Conservation (phyloP, 2,329 filamentous ascomycete species). For the Epicoccum sorghinum region DNA sequence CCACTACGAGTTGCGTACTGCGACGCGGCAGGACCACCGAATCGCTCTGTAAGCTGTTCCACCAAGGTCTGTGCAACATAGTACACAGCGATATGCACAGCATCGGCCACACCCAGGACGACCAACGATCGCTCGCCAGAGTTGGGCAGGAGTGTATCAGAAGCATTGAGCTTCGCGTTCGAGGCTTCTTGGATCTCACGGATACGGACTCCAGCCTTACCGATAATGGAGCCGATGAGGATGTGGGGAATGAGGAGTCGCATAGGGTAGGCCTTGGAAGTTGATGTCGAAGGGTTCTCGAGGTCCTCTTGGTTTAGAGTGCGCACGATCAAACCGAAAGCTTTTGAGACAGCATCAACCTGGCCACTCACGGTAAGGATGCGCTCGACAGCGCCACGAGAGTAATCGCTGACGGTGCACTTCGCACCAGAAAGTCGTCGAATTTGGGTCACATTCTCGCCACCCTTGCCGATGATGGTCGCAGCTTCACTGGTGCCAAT, state of each 20-base stretch:
- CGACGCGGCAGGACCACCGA: slow-evolving; percentile 94
- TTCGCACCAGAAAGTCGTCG: slow-evolving; percentile 93
- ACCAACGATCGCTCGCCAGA: slow-evolving; percentile 98
- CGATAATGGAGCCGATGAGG: slow-evolving; percentile 97
- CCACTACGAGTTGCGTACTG: slow-evolving; percentile 96
- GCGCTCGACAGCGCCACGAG: slow-evolving; percentile 94
- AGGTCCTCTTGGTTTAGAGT: slow-evolving; percentile 97
- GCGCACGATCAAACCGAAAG: slow-evolving; percentile 96
- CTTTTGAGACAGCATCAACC: slow-evolving; percentile 97
- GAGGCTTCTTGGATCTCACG: slow-evolving; percentile 98
- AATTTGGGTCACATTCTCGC: slow-evolving; percentile 98
- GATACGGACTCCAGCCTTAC: slow-evolving; percentile 93
- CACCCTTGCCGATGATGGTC: slow-evolving; percentile 97
- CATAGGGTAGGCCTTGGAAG: slow-evolving; percentile 96
- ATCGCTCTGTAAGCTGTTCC: slow-evolving; percentile 95
- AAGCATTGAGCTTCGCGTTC: slow-evolving; percentile 93
- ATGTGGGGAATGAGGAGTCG: slow-evolving; percentile 95
- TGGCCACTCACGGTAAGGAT: slow-evolving; percentile 96
- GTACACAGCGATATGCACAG: slow-evolving; percentile 98
- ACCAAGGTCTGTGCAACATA: slow-evolving; percentile 98
- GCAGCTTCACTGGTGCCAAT: slow-evolving; percentile 98
- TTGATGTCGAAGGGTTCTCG: slow-evolving; percentile 82
- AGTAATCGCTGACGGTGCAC: slow-evolving; percentile 98
- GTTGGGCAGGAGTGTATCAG: slow-evolving; percentile 89
- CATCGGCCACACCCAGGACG: slow-evolving; percentile 95